Percentiles rank a stretch among this genome's conserved stretches.
Evolutionary conservation across 192 early-diverging fungal genomes (phyloP).

Genomic region (Linnemannia elongata): DNA sequence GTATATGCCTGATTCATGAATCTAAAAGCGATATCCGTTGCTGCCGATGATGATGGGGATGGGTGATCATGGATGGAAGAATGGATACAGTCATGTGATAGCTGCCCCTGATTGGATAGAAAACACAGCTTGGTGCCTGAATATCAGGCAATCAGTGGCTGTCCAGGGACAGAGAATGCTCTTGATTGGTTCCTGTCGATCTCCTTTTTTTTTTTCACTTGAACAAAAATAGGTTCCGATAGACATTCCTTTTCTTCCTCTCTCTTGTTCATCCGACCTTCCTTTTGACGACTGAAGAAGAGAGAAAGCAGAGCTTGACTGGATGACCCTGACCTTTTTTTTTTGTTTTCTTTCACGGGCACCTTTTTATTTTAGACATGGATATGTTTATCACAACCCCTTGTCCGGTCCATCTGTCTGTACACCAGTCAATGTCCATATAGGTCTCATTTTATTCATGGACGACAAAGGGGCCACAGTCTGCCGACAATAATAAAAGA

Average conservation of each 20-base stretch:
- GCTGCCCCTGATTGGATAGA: neutral
- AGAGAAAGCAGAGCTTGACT: neutral
- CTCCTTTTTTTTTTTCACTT: neutral
- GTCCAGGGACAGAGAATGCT: neutral
- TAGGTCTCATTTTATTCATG: neutral
- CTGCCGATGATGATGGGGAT: no score
- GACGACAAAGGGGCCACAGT: neutral
- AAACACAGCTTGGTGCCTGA: neutral
- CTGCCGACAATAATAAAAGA: neutral
- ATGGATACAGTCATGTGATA: neutral
- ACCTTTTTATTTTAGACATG: neutral
- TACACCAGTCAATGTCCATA: neutral
- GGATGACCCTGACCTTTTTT: neutral
- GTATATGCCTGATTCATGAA: no score
- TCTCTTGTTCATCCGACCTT: neutral
- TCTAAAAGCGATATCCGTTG: no score
- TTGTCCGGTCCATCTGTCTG: no score
- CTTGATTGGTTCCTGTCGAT: neutral
- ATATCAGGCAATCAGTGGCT: neutral
- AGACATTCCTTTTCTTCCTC: neutral
- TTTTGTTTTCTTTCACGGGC: neutral
- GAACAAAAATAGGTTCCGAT: conserved; percentile 7
- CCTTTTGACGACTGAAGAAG: neutral
- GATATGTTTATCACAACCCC: neutral
- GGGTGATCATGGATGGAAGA: no score